Percentiles rank a stretch among this genome's conserved stretches.
Evolutionary conservation across 2,329 filamentous ascomycete species (phyloP).

Genomic region (Rhynchosporium agropyri): DNA sequence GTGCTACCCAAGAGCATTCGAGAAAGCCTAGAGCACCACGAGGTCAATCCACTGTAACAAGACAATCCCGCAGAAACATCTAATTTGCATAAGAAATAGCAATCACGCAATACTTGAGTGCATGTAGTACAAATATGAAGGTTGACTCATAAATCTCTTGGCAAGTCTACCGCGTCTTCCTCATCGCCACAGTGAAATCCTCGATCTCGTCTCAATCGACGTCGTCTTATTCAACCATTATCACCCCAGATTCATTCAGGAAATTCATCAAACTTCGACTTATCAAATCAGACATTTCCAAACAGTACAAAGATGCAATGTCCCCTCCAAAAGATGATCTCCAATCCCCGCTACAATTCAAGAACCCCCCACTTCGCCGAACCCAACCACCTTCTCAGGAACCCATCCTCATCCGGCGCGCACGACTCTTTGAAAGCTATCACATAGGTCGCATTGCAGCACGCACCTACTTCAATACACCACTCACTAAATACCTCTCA

Average conservation of each 20-base stretch:
- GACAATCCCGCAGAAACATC: too few relatives aligned
- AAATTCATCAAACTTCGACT: background rate
- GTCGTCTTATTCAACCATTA: background rate
- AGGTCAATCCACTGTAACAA: too few relatives aligned
- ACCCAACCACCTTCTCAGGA: slow-evolving; percentile 1
- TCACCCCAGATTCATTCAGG: background rate
- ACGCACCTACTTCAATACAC: slow-evolving; percentile 29
- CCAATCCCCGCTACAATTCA: background rate
- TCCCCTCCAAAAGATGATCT: background rate
- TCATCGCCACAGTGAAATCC: slow-evolving; percentile 1
- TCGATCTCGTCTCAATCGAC: slow-evolving; percentile 8
- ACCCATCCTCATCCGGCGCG: slow-evolving; percentile 30
- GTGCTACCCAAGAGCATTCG: too few relatives aligned
- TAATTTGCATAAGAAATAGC: too few relatives aligned
- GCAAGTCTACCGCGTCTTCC: background rate
- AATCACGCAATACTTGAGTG: too few relatives aligned
- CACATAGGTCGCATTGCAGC: slow-evolving; percentile 31
- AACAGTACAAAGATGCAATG: background rate
- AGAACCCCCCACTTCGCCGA: background rate
- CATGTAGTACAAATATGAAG: background rate
- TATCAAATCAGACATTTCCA: background rate
- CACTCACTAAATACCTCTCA: slow-evolving; percentile 28
- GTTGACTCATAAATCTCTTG: background rate
- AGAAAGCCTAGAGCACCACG: too few relatives aligned
- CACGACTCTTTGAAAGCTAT: slow-evolving; percentile 24